phyloP scores from a whole-genome alignment of 116 monocot species.

The Papilionanthe hybrid region DNA sequence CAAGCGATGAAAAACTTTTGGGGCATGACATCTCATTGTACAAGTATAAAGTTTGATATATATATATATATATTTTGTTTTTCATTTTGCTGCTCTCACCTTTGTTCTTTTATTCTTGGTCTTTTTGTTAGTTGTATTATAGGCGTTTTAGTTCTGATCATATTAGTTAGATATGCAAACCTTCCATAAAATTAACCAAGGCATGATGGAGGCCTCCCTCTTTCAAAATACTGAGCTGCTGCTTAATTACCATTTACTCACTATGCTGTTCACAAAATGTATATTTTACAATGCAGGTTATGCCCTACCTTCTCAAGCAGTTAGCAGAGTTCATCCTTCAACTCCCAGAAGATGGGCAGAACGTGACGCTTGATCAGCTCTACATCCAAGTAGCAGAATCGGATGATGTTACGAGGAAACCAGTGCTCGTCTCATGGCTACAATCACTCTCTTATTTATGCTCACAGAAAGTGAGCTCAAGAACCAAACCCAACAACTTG shows the following conservation, averaged over 20 bases:
- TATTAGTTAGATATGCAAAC: too few relatives aligned
- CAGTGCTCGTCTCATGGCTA: slow-evolving; percentile 82
- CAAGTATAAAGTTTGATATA: too few relatives aligned
- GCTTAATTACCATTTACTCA: neutral
- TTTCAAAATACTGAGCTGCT: neutral
- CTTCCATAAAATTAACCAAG: too few relatives aligned
- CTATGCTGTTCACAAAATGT: too few relatives aligned
- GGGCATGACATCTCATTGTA: too few relatives aligned
- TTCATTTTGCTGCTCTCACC: too few relatives aligned
- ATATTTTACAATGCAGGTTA: slow-evolving; percentile 42
- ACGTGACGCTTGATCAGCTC: slow-evolving; percentile 60
- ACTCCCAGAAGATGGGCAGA: slow-evolving; percentile 65
- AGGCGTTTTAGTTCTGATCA: too few relatives aligned
- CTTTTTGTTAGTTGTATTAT: too few relatives aligned
- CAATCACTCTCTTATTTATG: slow-evolving; percentile 89
- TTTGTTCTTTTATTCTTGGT: too few relatives aligned
- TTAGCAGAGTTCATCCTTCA: slow-evolving; percentile 54
- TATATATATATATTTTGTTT: too few relatives aligned
- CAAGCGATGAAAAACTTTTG: too few relatives aligned
- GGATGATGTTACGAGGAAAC: slow-evolving; percentile 87
- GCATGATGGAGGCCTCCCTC: too few relatives aligned
- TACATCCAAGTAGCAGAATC: slow-evolving; percentile 74
- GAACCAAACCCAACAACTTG: neutral
- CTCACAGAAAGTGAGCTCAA: slow-evolving; percentile 21
- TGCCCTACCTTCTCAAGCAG: slow-evolving; percentile 75